Conservation (phyloP, 768 basidiomycete genomes). For the Leccinum sublutescens region DNA sequence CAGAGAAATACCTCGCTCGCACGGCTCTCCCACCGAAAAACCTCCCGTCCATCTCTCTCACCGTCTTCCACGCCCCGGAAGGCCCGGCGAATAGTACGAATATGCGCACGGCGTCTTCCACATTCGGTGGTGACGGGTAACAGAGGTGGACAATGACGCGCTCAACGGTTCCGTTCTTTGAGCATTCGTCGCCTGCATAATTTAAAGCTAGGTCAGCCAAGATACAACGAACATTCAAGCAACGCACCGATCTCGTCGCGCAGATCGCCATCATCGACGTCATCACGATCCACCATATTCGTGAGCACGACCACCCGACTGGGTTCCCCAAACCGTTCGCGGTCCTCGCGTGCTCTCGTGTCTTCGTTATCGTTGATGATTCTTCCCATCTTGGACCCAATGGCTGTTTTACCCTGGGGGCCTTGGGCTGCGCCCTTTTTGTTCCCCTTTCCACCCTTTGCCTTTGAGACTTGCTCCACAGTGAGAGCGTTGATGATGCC, state of each 20-base stretch:
- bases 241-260: constrained; percentile 82
- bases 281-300: constrained; percentile 85
- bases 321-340: constrained; percentile 80
- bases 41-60: constrained; percentile 88
- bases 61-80: constrained; percentile 94
- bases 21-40: constrained; percentile 88
- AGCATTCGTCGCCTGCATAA: constrained; percentile 77
- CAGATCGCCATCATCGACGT: constrained; percentile 81
- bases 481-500: constrained; percentile 89
- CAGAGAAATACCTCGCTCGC: constrained; percentile 78
- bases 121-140: constrained; percentile 59
- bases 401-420: constrained; percentile 36
- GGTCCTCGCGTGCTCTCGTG: constrained; percentile 70
- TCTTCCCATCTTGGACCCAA: constrained; percentile 74
- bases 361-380: constrained; percentile 93
- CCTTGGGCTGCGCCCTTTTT: constrained; percentile 35
- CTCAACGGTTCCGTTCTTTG: constrained; percentile 89
- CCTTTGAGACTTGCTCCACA: constrained; percentile 59
- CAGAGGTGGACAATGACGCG: constrained; percentile 82
- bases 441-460: constrained; percentile 37
- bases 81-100: constrained; percentile 91
- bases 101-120: constrained; percentile 85
- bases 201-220: neutral
- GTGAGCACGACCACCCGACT: constrained; percentile 88
- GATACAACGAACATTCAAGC: neutral